Percentiles rank a stretch among this genome's conserved stretches.
phyloP scores from a whole-genome alignment of 768 basidiomycete species.

The Mrakia blollopis region DNA sequence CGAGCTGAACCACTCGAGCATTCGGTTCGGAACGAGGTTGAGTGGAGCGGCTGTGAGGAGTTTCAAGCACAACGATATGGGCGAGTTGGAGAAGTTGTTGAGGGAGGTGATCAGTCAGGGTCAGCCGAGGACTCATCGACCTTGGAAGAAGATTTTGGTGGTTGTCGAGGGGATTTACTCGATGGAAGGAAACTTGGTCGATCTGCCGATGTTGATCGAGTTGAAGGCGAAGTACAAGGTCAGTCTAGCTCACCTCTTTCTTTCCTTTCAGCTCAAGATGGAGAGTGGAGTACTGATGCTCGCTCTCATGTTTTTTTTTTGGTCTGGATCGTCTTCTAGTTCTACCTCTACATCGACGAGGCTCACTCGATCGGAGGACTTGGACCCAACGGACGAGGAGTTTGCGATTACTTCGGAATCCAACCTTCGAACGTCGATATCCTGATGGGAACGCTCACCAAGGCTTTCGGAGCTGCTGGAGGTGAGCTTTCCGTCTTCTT shows the following conservation, averaged over 20 bases:
- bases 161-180: constrained; percentile 94
- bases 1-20: constrained; percentile 92
- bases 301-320: neutral
- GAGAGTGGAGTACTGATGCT: neutral
- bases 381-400: constrained; percentile 89
- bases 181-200: constrained; percentile 94
- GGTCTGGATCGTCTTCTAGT: constrained; percentile 51
- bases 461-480: constrained; percentile 41
- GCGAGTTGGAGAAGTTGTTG: constrained; percentile 68
- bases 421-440: constrained; percentile 77
- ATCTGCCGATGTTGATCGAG: constrained; percentile 74
- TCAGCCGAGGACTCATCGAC: constrained; percentile 94
- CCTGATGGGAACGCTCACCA: constrained; percentile 97
- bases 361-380: constrained; percentile 96
- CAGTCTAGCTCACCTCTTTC: constrained; percentile 32
- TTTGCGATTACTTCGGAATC: constrained; percentile 87
- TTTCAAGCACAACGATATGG: constrained; percentile 98
- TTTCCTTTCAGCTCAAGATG: neutral
- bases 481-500: neutral
- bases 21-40: constrained; percentile 83
- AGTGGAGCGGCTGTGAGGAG: constrained; percentile 82
- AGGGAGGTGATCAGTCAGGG: constrained; percentile 93
- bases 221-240: constrained; percentile 96
- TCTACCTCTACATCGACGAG: constrained; percentile 92
- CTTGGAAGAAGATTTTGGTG: constrained; percentile 96